Percentiles rank a stretch among this genome's conserved stretches.
Conservation (phyloP, 2,329 filamentous ascomycete genomes). For the Acephala macrosclerotiorum region DNA sequence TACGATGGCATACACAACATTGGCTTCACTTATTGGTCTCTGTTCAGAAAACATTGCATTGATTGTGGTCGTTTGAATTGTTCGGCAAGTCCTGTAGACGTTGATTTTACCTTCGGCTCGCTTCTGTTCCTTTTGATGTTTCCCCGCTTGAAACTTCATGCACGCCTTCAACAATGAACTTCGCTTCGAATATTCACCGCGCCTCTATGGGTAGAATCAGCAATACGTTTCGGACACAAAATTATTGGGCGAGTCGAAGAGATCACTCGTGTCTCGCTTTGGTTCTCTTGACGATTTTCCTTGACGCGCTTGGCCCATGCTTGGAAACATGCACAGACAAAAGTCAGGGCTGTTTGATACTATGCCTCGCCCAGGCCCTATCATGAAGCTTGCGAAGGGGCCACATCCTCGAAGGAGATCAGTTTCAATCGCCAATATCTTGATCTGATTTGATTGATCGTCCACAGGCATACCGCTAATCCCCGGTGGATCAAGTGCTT, state of each 20-base stretch:
- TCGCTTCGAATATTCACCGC: not conserved
- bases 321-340: conserved; percentile 29
- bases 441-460: conserved; percentile 24
- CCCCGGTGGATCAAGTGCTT: conserved; percentile 16
- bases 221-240: conserved; percentile 16
- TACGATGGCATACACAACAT: not conserved
- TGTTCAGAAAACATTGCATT: not conserved
- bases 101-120: not conserved
- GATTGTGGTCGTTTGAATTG: not conserved
- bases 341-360: conserved; percentile 21
- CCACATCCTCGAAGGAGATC: conserved; percentile 2
- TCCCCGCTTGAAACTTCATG: conserved; percentile 6
- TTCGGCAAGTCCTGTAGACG: not conserved
- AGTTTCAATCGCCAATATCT: conserved; percentile 18
- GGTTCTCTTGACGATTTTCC: conserved; percentile 6
- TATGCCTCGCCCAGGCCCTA: conserved; percentile 13
- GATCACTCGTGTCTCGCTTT: conserved; percentile 23
- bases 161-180: not conserved
- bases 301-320: conserved; percentile 18
- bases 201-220: not conserved
- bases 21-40: too few relatives aligned
- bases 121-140: not conserved
- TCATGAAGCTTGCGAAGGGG: conserved; percentile 14
- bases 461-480: conserved; percentile 1
- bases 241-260: conserved; percentile 7